Evolutionary conservation across 768 basidiomycete species (phyloP).

Genomic region (Mycena amicta): DNA sequence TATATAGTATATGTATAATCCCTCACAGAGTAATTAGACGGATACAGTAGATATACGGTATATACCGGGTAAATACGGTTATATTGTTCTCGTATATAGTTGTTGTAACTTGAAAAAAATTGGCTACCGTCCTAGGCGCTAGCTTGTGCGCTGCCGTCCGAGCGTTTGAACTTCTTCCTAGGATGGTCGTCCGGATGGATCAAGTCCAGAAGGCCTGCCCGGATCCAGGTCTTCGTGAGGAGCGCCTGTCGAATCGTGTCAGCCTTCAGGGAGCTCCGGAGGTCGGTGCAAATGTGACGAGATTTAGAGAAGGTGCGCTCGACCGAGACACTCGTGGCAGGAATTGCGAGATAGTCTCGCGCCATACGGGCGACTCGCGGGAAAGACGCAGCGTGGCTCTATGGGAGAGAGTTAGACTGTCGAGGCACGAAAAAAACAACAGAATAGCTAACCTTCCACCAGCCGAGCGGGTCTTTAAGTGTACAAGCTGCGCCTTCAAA

Average conservation of each 20-base stretch:
- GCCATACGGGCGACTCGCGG: conserved; percentile 33
- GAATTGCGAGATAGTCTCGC: conserved; percentile 35
- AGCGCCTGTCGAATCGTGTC: conserved; percentile 31
- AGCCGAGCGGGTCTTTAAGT: conserved; percentile 23
- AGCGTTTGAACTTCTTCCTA: conserved; percentile 8
- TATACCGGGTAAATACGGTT: neutral
- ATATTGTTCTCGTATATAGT: neutral
- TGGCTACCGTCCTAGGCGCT: neutral
- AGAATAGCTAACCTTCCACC: conserved; percentile 37
- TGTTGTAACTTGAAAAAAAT: no score
- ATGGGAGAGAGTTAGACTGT: neutral
- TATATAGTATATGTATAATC: neutral
- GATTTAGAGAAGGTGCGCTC: conserved; percentile 35
- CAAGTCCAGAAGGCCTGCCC: conserved; percentile 24
- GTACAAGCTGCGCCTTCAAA: conserved; percentile 17
- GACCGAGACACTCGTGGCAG: conserved; percentile 35
- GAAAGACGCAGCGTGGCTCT: conserved; percentile 28
- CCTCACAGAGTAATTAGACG: neutral
- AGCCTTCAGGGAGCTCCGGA: conserved; percentile 30
- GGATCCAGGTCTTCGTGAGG: conserved; percentile 34
- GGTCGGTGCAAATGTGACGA: conserved; percentile 31
- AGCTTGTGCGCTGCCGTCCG: neutral
- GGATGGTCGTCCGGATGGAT: conserved; percentile 3
- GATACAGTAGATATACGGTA: neutral
- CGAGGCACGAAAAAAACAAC: conserved; percentile 1